Percentiles rank a stretch among this genome's conserved stretches.
Conservation (phyloP, 1,284 basidiomycete genomes). For the Tranzscheliella williamsii region DNA sequence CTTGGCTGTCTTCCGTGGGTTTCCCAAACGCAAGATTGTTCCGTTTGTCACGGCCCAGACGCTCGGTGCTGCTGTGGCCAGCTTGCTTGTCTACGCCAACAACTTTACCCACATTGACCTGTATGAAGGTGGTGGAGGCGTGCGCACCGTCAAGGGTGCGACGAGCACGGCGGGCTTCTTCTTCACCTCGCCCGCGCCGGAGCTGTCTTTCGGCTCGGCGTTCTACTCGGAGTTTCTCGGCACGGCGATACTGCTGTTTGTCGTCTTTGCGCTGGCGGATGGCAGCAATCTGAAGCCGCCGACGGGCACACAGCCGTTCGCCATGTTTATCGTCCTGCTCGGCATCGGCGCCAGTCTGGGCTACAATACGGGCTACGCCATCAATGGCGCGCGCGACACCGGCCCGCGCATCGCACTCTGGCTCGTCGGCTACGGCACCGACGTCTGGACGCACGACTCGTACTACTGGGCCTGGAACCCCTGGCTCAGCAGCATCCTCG, state of each 20-base stretch:
- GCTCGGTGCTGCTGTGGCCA: conserved; percentile 72
- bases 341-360: conserved; percentile 68
- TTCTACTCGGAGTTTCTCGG: conserved; percentile 48
- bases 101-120: conserved; percentile 76
- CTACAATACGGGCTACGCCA: conserved; percentile 68
- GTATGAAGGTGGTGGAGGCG: conserved; percentile 68
- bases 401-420: conserved; percentile 69
- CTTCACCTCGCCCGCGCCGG: conserved; percentile 67
- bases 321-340: conserved; percentile 67
- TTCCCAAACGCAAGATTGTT: conserved; percentile 78
- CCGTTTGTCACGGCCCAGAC: conserved; percentile 73
- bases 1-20: conserved; percentile 71
- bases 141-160: conserved; percentile 67
- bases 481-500: conserved; percentile 43
- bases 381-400: conserved; percentile 72
- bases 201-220: conserved; percentile 22
- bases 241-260: conserved; percentile 39
- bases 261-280: conserved; percentile 40
- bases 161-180: conserved; percentile 71
- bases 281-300: conserved; percentile 65
- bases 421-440: conserved; percentile 68
- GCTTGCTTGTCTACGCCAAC: conserved; percentile 73
- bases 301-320: conserved; percentile 66
- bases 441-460: conserved; percentile 64
- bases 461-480: conserved; percentile 80